Percentiles rank a stretch among this genome's conserved stretches.
Conservation (phyloP, 139 green algal species). For the Tetraselmis chui region DNA sequence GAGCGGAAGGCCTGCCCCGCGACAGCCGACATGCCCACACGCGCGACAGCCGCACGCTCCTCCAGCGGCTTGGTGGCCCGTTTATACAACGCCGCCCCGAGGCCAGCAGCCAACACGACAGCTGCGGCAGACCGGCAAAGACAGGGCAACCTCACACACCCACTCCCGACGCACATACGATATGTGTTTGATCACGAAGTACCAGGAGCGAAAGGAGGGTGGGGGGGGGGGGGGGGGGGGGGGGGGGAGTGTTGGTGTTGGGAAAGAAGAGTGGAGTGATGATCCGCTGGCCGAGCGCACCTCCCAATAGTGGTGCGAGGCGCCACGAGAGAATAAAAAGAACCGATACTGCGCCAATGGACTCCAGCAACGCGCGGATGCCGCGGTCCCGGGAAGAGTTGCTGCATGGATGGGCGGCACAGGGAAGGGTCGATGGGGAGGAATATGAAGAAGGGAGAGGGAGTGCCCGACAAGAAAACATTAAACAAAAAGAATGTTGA, state of each 20-base stretch:
- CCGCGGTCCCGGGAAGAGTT: constrained; percentile 73
- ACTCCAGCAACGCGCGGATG: constrained; percentile 63
- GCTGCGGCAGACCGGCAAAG: not conserved
- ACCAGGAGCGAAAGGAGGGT: constrained; percentile 48
- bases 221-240: no score
- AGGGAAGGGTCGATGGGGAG: no score
- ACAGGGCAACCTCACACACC: not conserved
- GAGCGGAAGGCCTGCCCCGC: constrained; percentile 40
- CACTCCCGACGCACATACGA: constrained; percentile 50
- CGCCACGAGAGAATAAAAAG: constrained; percentile 48
- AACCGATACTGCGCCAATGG: constrained; percentile 54
- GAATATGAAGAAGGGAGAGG: no score
- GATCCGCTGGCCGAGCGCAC: no score
- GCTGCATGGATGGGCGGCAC: no score
- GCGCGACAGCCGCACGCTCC: constrained; percentile 35
- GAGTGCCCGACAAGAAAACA: no score
- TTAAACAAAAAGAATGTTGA: not conserved
- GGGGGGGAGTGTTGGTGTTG: no score
- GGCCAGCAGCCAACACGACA: not conserved
- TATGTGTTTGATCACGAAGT: constrained; percentile 32
- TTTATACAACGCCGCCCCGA: not conserved
- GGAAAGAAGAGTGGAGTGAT: no score
- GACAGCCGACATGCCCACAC: constrained; percentile 59
- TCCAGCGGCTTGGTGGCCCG: constrained; percentile 26
- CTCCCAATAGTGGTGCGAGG: constrained; percentile 74